These are phyloP conservation scores for Trametes pubescens DNA, from an alignment of 1,284 basidiomycete species.

Conservation along the genomic window DNA sequence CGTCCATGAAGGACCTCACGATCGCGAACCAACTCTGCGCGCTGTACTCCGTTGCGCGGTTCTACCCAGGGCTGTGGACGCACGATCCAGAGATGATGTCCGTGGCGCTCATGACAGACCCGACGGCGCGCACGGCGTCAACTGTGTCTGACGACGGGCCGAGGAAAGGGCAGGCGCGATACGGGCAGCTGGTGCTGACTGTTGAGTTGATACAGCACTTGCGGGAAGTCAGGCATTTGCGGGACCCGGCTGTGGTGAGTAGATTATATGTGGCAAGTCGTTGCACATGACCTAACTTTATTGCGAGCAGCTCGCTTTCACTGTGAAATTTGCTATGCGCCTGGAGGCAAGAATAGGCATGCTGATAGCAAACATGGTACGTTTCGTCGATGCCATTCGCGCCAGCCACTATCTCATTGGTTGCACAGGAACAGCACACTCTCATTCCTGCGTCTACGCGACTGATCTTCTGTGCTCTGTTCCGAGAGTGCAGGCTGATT, in stretches of 20 bases:
- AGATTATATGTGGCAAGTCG: not conserved
- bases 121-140: slow-evolving; percentile 33
- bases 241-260: slow-evolving; percentile 51
- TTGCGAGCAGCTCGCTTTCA: slow-evolving; percentile 44
- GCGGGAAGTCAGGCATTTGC: slow-evolving; percentile 50
- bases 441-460: slow-evolving; percentile 63
- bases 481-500: slow-evolving; percentile 67
- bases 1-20: slow-evolving; percentile 64
- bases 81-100: slow-evolving; percentile 81
- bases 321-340: slow-evolving; percentile 57
- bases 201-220: slow-evolving; percentile 69
- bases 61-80: slow-evolving; percentile 72
- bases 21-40: slow-evolving; percentile 66
- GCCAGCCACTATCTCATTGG: not conserved
- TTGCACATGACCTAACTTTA: slow-evolving; percentile 33
- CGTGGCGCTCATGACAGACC: slow-evolving; percentile 71
- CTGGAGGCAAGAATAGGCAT: slow-evolving; percentile 68
- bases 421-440: slow-evolving; percentile 58
- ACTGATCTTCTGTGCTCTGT: slow-evolving; percentile 62
- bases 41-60: slow-evolving; percentile 58
- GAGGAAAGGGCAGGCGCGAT: slow-evolving; percentile 56
- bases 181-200: slow-evolving; percentile 72
- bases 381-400: slow-evolving; percentile 8
- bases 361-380: slow-evolving; percentile 69
- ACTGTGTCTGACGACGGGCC: slow-evolving; percentile 39